These are phyloP conservation scores for Pleurotus cornucopiae DNA, from an alignment of 768 basidiomycete genomes.

Conservation along the genomic window DNA sequence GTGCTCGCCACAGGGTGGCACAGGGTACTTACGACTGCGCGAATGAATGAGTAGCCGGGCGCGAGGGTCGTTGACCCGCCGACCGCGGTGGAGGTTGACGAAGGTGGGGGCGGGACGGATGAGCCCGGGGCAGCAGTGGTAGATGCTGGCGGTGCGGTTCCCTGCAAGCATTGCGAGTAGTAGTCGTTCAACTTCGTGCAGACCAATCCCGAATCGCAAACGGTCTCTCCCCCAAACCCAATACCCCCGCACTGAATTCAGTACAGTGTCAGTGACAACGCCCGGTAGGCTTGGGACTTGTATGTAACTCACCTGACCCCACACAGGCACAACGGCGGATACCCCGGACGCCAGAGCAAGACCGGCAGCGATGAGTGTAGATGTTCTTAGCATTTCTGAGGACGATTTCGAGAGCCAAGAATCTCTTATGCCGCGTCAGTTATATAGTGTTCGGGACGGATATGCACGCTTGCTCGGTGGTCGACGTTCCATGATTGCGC, in stretches of 20 bases:
- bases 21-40: slow-evolving; percentile 41
- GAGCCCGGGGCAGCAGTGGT: slow-evolving; percentile 13
- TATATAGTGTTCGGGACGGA: not conserved
- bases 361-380: not conserved
- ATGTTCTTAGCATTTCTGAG: not conserved
- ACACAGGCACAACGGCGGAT: not conserved
- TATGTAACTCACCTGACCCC: not conserved
- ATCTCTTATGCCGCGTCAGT: not conserved
- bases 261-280: not conserved
- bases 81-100: slow-evolving; percentile 24
- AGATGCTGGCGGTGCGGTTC: slow-evolving; percentile 12
- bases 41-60: slow-evolving; percentile 51
- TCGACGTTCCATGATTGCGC: not conserved
- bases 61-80: slow-evolving; percentile 38
- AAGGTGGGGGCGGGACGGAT: slow-evolving; percentile 7
- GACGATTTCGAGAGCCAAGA: not conserved
- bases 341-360: slow-evolving; percentile 4
- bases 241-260: slow-evolving; percentile 45
- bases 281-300: not conserved
- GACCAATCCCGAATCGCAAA: slow-evolving; percentile 41
- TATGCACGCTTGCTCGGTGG: too few relatives aligned
- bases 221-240: slow-evolving; percentile 48
- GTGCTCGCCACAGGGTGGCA: too few relatives aligned
- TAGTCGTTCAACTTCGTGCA: slow-evolving; percentile 42
- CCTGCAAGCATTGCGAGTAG: slow-evolving; percentile 39